Evolutionary conservation across 2,329 filamentous ascomycete genomes (phyloP).

Genomic region (Huntiella bhutanensis): DNA sequence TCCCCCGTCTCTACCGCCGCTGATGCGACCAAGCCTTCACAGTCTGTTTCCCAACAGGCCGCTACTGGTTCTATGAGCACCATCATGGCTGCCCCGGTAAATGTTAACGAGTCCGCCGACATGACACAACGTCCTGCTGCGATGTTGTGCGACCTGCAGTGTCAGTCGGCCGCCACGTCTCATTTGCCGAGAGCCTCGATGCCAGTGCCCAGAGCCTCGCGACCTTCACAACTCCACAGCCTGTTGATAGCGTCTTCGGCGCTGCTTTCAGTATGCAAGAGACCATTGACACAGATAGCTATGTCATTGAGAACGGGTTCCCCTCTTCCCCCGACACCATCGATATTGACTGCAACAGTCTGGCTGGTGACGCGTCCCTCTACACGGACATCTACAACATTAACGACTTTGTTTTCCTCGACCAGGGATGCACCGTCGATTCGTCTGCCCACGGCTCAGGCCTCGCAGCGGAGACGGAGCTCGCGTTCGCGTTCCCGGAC

Average conservation of each 20-base stretch:
- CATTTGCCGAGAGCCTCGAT: conserved; percentile 17
- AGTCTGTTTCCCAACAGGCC: conserved; percentile 14
- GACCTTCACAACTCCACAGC: conserved; percentile 34
- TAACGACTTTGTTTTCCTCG: conserved; percentile 33
- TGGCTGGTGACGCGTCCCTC: conserved; percentile 40
- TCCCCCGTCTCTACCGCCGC: conserved; percentile 38
- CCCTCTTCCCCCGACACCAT: conserved; percentile 51
- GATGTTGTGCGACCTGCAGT: conserved; percentile 99
- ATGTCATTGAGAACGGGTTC: conserved; percentile 58
- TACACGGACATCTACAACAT: conserved; percentile 31
- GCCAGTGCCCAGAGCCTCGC: conserved; percentile 1
- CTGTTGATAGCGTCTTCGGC: conserved; percentile 48
- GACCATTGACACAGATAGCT: conserved; percentile 54
- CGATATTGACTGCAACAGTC: conserved; percentile 47
- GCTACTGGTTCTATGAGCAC: conserved; percentile 12
- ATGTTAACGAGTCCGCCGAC: conserved; percentile 44
- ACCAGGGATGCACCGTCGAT: conserved; percentile 27
- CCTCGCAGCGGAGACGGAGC: conserved; percentile 33
- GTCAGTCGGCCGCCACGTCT: conserved; percentile 63
- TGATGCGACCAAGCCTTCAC: conserved; percentile 16
- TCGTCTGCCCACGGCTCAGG: conserved; percentile 28
- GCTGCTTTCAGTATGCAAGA: conserved; percentile 49
- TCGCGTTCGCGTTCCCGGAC: conserved; percentile 34
- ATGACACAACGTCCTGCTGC: conserved; percentile 99
- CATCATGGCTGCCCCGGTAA: conserved; percentile 3